Base-by-base conservation (phyloP, 2,329 filamentous ascomycete species). In the Penicillium psychrosexuale region DNA sequence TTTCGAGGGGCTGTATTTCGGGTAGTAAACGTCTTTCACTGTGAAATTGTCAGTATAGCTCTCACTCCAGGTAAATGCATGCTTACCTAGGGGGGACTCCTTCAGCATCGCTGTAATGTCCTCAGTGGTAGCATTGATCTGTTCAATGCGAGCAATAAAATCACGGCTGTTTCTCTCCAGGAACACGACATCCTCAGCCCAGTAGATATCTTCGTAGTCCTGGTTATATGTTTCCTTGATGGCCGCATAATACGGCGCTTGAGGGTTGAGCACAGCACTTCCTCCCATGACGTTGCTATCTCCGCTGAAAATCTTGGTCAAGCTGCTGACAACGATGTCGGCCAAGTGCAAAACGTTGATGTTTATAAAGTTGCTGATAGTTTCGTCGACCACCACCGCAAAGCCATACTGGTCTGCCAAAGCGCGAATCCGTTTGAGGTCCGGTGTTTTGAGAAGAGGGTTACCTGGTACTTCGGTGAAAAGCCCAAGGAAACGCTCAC, bases 201-300 rank as follows among this genome's bases (percentile, higher is more conserved):
- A 99, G 71, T 94, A 91, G 51, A 89, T 91, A 72, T 97, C 91
- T 74, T 96, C 90, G 70, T 89, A 94, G 40, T 89, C 83, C 8
- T 73, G 70, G 5, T 76, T 74, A 70, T 90, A 83, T n/a, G 80
- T 79, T 5, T 77, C 69, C 69, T 91, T 93, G n/a, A 99, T 74
- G 0, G 75, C 64, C 3, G 71, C 52, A 71, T 96, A 96, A 74
- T 87, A 88, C 43, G 77, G 84, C n/a, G 86, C 79, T 53, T 86
- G 82, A 0, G 85, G 84, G 59, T 88, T 88, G 49, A 88, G 73
- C 15, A 88, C 80, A 13, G 80, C 77, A 61, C 83, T 89, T 53
- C 94, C 94, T 55, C 92, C 94, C 93, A 97, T 97, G 62, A 99
- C 94, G 72, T 99, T 97, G 72, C 90, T 94, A 74, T 97, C 94